Percentiles rank a stretch among this genome's conserved stretches.
Evolutionary conservation across 1,139 yeast species (phyloP).

Genomic region (Lodderomyces margitis): DNA sequence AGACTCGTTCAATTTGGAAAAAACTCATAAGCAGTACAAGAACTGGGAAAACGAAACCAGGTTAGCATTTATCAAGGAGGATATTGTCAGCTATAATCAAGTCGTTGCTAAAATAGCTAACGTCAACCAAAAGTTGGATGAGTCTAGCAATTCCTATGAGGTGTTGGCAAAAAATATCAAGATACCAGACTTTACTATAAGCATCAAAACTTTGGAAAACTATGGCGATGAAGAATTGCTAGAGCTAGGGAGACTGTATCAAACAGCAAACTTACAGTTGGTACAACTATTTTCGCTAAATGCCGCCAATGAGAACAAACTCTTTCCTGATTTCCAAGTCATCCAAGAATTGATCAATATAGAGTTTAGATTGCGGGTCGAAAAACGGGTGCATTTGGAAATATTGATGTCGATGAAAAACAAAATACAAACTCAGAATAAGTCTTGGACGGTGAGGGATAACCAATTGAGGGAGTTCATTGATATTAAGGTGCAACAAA

Average conservation of each 20-base stretch:
- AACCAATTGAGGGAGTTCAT: slow-evolving; percentile 38
- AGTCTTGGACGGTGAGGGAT: slow-evolving; percentile 43
- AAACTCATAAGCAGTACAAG: slow-evolving; percentile 30
- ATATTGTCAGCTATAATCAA: slow-evolving; percentile 30
- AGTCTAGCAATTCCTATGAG: slow-evolving; percentile 25
- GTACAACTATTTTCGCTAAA: slow-evolving; percentile 30
- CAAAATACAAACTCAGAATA: slow-evolving; percentile 31
- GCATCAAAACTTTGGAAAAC: slow-evolving; percentile 28
- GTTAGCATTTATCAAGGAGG: slow-evolving; percentile 23
- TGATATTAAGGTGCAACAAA: slow-evolving; percentile 27
- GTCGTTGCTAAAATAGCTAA: slow-evolving; percentile 30
- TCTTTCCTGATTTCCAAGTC: slow-evolving; percentile 29
- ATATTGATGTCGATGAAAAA: slow-evolving; percentile 31
- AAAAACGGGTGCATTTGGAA: slow-evolving; percentile 36
- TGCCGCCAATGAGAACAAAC: slow-evolving; percentile 20
- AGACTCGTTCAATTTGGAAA: slow-evolving; percentile 36
- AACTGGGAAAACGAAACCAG: slow-evolving; percentile 27
- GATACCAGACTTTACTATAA: slow-evolving; percentile 31
- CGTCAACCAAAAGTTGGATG: slow-evolving; percentile 25
- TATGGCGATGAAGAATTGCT: slow-evolving; percentile 24
- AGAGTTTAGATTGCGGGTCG: slow-evolving; percentile 35
- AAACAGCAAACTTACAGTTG: slow-evolving; percentile 18
- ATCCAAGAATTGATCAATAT: slow-evolving; percentile 33
- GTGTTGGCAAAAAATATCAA: slow-evolving; percentile 22
- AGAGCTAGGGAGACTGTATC: slow-evolving; percentile 13